Evolutionary conservation across 306 rosid genomes (phyloP).

Genomic region (Cucurbita argyrosperma): DNA sequence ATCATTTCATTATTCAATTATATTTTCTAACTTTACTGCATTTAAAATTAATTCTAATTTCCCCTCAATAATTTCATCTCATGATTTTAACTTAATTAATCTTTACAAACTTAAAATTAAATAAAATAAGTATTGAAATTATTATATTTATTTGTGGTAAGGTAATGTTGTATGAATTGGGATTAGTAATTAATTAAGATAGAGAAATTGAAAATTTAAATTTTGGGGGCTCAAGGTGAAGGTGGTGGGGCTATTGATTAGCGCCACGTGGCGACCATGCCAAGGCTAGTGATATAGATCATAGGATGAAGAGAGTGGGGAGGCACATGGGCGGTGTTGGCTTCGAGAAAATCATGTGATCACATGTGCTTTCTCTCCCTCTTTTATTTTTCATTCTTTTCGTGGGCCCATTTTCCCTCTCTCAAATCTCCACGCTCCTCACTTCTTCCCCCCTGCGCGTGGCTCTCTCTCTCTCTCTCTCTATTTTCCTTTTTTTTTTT

Average conservation of each 20-base stretch:
- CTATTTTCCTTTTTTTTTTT: neutral
- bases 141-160: neutral
- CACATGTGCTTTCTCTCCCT: constrained; percentile 62
- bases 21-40: too few species aligned
- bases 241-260: constrained; percentile 20
- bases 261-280: constrained; percentile 61
- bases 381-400: constrained; percentile 14
- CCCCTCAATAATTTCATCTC: too few species aligned
- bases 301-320: constrained; percentile 22
- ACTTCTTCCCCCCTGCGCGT: neutral
- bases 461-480: neutral
- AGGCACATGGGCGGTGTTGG: constrained; percentile 91
- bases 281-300: constrained; percentile 34
- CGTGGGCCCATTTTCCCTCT: constrained; percentile 26
- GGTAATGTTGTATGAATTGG: neutral
- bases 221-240: constrained; percentile 65
- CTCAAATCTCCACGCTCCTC: neutral
- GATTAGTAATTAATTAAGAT: neutral
- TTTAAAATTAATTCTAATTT: too few species aligned
- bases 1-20: neutral
- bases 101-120: too few species aligned
- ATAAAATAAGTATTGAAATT: too few species aligned
- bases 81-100: too few species aligned
- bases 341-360: constrained; percentile 90
- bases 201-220: too few species aligned